A percentile compares a stretch with the other conserved stretches of the same genome.
Conservation (phyloP, 2,329 filamentous ascomycete species). For the Aspergillus sojae region DNA sequence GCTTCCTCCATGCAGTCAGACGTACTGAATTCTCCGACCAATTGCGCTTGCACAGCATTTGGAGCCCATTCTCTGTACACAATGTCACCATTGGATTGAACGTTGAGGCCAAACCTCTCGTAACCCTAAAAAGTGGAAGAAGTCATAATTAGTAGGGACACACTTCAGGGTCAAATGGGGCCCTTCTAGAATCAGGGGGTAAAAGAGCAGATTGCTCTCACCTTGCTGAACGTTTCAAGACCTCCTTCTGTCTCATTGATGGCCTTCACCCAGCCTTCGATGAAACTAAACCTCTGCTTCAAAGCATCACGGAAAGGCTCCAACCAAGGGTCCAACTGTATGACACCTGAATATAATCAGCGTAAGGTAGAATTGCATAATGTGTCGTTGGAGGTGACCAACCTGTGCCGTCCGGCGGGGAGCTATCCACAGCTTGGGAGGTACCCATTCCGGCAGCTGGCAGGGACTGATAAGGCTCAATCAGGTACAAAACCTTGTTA, state of each 20-base stretch:
- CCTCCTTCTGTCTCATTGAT: slow-evolving; percentile 86
- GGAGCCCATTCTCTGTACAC: slow-evolving; percentile 96
- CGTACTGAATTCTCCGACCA: slow-evolving; percentile 94
- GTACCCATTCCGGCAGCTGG: neutral
- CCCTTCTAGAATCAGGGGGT: neutral
- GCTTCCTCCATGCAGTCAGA: slow-evolving; percentile 10
- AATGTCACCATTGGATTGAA: slow-evolving; percentile 80
- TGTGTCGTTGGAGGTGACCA: slow-evolving; percentile 13
- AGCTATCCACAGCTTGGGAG: neutral
- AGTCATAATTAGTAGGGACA: neutral
- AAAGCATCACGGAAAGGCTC: slow-evolving; percentile 79
- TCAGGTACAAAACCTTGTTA: neutral
- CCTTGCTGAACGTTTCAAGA: slow-evolving; percentile 86
- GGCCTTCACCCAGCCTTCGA: slow-evolving; percentile 82
- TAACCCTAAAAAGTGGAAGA: slow-evolving; percentile 62
- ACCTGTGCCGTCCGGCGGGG: slow-evolving; percentile 33
- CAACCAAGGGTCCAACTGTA: slow-evolving; percentile 87
- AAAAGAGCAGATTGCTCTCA: slow-evolving; percentile 42
- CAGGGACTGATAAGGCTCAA: neutral
- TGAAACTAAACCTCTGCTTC: slow-evolving; percentile 73
- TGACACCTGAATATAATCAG: slow-evolving; percentile 64
- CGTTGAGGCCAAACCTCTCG: slow-evolving; percentile 84
- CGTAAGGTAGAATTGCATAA: neutral
- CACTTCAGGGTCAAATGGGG: neutral
- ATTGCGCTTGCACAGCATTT: slow-evolving; percentile 78